Percentiles rank a stretch among this genome's conserved stretches.
phyloP scores from a whole-genome alignment of 2,329 filamentous ascomycete genomes.

The Fusarium transvaalense region DNA sequence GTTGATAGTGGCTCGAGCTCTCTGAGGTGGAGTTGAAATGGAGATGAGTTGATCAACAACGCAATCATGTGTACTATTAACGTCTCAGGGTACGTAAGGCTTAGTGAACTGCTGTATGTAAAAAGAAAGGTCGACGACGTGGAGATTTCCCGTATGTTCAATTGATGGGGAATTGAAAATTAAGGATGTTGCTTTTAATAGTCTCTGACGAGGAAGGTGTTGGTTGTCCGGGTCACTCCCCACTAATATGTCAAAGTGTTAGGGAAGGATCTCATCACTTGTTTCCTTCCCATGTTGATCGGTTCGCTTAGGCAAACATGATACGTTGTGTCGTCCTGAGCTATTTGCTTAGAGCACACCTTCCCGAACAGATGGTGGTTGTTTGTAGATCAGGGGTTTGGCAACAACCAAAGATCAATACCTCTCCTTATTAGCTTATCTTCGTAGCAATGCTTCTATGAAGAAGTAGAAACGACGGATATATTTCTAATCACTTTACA shows the following conservation, averaged over 20 bases:
- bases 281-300: slow-evolving; percentile 19
- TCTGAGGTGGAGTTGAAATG: slow-evolving; percentile 29
- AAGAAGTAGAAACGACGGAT: neutral
- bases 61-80: slow-evolving; percentile 19
- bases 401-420: neutral
- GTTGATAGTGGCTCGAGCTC: slow-evolving; percentile 42
- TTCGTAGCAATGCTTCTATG: neutral
- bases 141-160: slow-evolving; percentile 12
- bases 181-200: slow-evolving; percentile 21
- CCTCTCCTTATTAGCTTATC: neutral
- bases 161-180: slow-evolving; percentile 11
- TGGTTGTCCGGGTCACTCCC: neutral
- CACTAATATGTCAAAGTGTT: neutral
- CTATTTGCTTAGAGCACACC: slow-evolving; percentile 3
- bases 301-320: slow-evolving; percentile 6
- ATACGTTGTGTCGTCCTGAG: slow-evolving; percentile 8
- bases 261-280: slow-evolving; percentile 5
- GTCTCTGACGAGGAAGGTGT: neutral
- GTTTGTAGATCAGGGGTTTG: slow-evolving; percentile 26
- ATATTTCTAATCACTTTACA: neutral
- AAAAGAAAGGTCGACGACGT: slow-evolving; percentile 7
- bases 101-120: slow-evolving; percentile 23
- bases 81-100: slow-evolving; percentile 31
- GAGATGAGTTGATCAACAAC: slow-evolving; percentile 36
- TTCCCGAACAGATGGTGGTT: slow-evolving; percentile 24